Evolutionary conservation across 1,284 basidiomycete species (phyloP).

Genomic region (Cerioporus squamosus): DNA sequence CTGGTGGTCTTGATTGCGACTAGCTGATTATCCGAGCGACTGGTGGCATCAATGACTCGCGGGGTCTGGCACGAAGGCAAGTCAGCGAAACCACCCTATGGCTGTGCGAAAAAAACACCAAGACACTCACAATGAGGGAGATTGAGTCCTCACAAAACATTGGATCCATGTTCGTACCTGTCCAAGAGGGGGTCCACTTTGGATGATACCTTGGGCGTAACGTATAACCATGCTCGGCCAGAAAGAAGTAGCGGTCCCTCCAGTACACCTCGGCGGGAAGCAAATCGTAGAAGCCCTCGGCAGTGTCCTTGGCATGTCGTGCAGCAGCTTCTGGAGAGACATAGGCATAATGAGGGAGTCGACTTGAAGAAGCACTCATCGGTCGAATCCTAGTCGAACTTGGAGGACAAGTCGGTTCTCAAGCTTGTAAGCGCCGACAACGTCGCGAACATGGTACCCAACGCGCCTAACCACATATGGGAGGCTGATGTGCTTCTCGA

Average conservation of each 20-base stretch:
- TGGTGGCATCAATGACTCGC: constrained; percentile 28
- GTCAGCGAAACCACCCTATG: too few species aligned
- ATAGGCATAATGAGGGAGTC: too few species aligned
- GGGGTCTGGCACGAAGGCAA: neutral
- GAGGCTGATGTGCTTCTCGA: too few species aligned
- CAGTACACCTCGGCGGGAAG: neutral
- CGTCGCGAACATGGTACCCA: too few species aligned
- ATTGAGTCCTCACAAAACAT: constrained; percentile 12
- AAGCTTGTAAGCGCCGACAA: too few species aligned
- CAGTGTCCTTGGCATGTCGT: neutral
- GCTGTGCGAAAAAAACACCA: neutral
- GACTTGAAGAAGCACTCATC: too few species aligned
- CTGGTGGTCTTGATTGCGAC: constrained; percentile 28
- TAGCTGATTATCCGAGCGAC: constrained; percentile 13
- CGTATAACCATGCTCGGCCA: neutral
- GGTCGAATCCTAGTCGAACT: neutral
- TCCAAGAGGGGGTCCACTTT: constrained; percentile 8
- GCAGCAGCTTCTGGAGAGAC: neutral
- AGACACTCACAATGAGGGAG: neutral
- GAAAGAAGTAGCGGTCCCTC: neutral
- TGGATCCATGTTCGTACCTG: constrained; percentile 3
- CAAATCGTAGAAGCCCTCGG: neutral
- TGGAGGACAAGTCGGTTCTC: too few species aligned
- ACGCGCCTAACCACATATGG: too few species aligned
- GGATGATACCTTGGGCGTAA: constrained; percentile 1